Evolutionary conservation across 1,139 yeast species (phyloP), one percentile per base, ranked within the genome.

Genomic region (Arxiozyma heterogenica): DNA sequence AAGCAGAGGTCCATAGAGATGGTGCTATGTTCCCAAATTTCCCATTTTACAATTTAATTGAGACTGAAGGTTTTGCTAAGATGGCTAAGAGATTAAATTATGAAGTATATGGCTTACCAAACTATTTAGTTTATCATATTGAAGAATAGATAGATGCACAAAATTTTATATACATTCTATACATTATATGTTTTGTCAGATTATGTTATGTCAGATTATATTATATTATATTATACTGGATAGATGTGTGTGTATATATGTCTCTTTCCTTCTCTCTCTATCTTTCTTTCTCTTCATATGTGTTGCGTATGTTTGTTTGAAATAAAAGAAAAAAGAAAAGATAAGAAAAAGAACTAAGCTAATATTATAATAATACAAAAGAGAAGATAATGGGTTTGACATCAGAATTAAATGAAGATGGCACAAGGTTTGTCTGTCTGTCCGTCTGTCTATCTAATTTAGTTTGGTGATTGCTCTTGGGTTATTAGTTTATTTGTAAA

Each of bases 21-120:
- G 98, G 98, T 52, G 98, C 98, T 55, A 91, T 91, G 97, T 93
- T 93, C 80, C 98, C 98, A 21, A 87, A 95, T 44, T 93, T 93
- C 81, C 94, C 98, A 57, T 93, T 93, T 75, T 91, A 93, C 71
- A 96, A 93, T 68, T 78, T 93, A 72, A 90, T 93, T 61, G 98
- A 93, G 73, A 90, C 98, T 8, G 98, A 93, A 73, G 98, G 98
- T 23, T 93, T 93, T 72, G 98, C 98, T 30, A 89, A 88, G 71
- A 93, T 93, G 98, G 96, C 96, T 47, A 88, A 88, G 71, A 78
- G 98, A 62, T 77, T 93, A 58, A 96, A 96, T 34, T 91, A 93
- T 72, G 87, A 85, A 63, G 91, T 91, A 27, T 85, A 77, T 70
- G 98, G 98, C 5, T 77, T 93, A 67, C 98, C 98, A 53, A 90